Percentiles rank a stretch among this genome's conserved stretches.
These are phyloP conservation scores for Pestalotiopsis fici DNA, from an alignment of 2,329 filamentous ascomycete genomes.

Conservation along the genomic window DNA sequence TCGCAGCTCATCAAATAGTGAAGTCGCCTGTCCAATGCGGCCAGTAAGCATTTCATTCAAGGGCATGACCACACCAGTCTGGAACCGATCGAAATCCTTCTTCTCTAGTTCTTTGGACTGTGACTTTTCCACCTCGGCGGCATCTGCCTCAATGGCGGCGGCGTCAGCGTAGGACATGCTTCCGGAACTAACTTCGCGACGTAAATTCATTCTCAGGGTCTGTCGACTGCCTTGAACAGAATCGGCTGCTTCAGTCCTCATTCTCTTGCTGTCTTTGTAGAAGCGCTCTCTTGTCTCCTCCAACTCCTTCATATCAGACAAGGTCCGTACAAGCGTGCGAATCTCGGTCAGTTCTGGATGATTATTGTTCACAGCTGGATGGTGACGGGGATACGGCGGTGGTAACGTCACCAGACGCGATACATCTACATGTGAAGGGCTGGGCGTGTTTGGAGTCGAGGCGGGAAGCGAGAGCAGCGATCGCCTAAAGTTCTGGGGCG, in stretches of 20 bases:
- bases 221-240: conserved; percentile 56
- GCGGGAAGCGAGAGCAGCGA: conserved; percentile 40
- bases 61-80: conserved; percentile 79
- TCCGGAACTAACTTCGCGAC: conserved; percentile 75
- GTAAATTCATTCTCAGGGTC: conserved; percentile 72
- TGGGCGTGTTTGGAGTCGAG: conserved; percentile 47
- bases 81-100: conserved; percentile 81
- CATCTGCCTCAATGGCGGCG: conserved; percentile 76
- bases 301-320: conserved; percentile 75
- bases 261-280: conserved; percentile 55
- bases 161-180: conserved; percentile 83
- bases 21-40: conserved; percentile 72
- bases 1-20: conserved; percentile 76
- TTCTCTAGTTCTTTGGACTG: conserved; percentile 74
- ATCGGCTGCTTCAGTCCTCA: conserved; percentile 55
- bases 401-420: conserved; percentile 91
- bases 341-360: conserved; percentile 86
- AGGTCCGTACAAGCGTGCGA: conserved; percentile 69
- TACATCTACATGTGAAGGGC: conserved; percentile 71
- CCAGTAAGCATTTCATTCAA: conserved; percentile 78
- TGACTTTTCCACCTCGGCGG: conserved; percentile 69
- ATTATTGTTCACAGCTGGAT: conserved; percentile 94
- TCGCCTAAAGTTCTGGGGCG: conserved; percentile 44
- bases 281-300: conserved; percentile 67
- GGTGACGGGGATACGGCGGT: conserved; percentile 89